These are phyloP conservation scores for Hirsutella rhossiliensis DNA, from an alignment of 2,329 filamentous ascomycete genomes.

Conservation along the genomic window DNA sequence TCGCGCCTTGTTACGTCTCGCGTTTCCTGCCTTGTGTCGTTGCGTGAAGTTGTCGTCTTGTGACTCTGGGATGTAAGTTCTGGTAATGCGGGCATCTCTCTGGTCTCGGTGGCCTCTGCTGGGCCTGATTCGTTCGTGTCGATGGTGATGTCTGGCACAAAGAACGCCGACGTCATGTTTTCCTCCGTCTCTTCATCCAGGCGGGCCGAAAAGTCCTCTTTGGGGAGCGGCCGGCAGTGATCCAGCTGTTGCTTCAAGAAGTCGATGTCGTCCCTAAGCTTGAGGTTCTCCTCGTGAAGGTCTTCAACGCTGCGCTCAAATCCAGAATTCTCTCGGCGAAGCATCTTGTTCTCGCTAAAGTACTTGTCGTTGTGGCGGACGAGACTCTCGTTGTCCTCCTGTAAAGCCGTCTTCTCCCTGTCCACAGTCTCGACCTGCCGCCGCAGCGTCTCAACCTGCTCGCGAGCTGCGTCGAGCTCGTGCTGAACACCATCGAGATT, in stretches of 20 bases:
- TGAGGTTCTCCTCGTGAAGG: conserved; percentile 32
- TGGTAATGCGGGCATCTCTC: conserved; percentile 14
- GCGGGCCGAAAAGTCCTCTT: conserved; percentile 22
- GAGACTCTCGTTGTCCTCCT: conserved; percentile 38
- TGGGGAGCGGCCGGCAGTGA: conserved; percentile 24
- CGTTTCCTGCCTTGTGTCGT: conserved; percentile 8
- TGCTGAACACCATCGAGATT: conserved; percentile 26
- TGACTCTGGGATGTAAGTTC: conserved; percentile 21
- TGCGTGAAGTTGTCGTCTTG: conserved; percentile 5
- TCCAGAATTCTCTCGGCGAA: conserved; percentile 33
- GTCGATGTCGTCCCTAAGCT: conserved; percentile 34
- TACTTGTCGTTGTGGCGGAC: conserved; percentile 44
- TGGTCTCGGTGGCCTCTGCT: conserved; percentile 18
- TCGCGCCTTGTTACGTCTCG: conserved; percentile 16
- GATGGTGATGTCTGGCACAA: conserved; percentile 46
- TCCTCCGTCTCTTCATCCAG: conserved; percentile 29
- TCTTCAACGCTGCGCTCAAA: conserved; percentile 33
- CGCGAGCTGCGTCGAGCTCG: conserved; percentile 27
- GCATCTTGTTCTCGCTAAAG: conserved; percentile 38
- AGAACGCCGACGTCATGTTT: conserved; percentile 47
- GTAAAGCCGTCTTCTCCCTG: conserved; percentile 32
- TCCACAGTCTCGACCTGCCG: conserved; percentile 24
- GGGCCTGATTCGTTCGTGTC: conserved; percentile 24
- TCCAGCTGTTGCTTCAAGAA: conserved; percentile 32
- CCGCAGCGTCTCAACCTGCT: conserved; percentile 27